Conservation (phyloP, 164 flowering plant species). For the Aristolochia californica region DNA sequence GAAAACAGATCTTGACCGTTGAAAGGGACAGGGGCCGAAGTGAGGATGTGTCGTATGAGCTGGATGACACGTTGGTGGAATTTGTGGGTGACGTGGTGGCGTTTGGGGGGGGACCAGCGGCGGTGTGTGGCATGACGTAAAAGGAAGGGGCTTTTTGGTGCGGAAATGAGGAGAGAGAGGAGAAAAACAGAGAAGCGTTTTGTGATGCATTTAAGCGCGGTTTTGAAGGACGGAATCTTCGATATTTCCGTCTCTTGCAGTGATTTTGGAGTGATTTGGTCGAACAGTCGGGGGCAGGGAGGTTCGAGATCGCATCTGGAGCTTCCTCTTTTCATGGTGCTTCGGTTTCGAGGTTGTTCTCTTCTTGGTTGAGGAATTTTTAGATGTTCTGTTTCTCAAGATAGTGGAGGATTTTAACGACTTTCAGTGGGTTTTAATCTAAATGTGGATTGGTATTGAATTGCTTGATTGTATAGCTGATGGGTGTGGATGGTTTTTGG, state of each 20-base stretch:
- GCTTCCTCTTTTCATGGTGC: not conserved
- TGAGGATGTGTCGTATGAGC: no score
- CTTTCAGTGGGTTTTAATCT: constrained; percentile 1
- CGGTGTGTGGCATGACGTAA: no score
- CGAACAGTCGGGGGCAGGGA: constrained; percentile 8
- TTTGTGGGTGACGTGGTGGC: no score
- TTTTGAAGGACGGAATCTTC: constrained; percentile 16
- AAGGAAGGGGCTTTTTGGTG: no score
- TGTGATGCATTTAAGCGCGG: constrained; percentile 10
- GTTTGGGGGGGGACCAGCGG: no score
- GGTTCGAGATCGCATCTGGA: constrained; percentile 6
- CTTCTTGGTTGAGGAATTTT: not conserved
- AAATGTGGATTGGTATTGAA: not conserved
- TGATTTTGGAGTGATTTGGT: constrained; percentile 9
- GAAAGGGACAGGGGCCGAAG: no score
- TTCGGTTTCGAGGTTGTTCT: not conserved
- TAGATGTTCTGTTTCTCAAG: not conserved
- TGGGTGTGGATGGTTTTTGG: no score
- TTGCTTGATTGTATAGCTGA: not conserved
- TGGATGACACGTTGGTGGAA: no score
- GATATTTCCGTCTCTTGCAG: constrained; percentile 23
- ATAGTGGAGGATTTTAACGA: not conserved
- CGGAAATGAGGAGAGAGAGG: not conserved
- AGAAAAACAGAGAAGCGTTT: constrained; percentile 6
- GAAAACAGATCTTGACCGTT: no score